These are phyloP conservation scores for Aphanomyces stellatus DNA, from an alignment of 352 stramenopile species.

Conservation along the genomic window DNA sequence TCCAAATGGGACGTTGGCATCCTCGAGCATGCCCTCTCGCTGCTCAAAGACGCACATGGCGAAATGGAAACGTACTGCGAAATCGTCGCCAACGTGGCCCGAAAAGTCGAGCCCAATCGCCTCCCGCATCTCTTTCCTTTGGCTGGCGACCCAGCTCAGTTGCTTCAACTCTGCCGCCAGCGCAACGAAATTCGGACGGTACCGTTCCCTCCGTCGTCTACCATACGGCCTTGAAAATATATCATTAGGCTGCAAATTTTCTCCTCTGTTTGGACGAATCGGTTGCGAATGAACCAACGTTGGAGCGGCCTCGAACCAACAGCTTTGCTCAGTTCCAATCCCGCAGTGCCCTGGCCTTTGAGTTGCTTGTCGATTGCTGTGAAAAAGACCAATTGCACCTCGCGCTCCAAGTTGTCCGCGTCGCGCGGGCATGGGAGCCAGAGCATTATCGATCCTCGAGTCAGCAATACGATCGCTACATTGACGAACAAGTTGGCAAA, in stretches of 20 bases:
- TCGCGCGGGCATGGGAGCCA: constrained; percentile 71
- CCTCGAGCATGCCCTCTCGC: constrained; percentile 36
- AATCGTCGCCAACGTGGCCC: constrained; percentile 72
- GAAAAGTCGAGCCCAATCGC: constrained; percentile 75
- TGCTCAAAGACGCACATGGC: constrained; percentile 33
- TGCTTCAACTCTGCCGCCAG: constrained; percentile 51
- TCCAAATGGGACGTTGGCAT: constrained; percentile 34
- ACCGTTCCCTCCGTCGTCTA: neutral
- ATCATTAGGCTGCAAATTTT: constrained; percentile 57
- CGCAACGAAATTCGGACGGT: constrained; percentile 56
- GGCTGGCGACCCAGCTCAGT: constrained; percentile 53
- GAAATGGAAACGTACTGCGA: constrained; percentile 78
- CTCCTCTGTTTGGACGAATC: constrained; percentile 62
- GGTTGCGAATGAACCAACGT: neutral
- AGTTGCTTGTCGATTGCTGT: constrained; percentile 57
- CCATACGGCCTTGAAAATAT: neutral
- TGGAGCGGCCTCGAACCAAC: constrained; percentile 1
- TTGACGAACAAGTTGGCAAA: constrained; percentile 53
- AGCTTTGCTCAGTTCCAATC: constrained; percentile 24
- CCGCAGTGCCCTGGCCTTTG: constrained; percentile 47
- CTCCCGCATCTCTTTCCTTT: constrained; percentile 57
- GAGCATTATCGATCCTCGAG: constrained; percentile 20
- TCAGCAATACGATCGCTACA: constrained; percentile 23
- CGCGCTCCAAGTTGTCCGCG: constrained; percentile 66
- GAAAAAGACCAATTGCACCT: constrained; percentile 69